phyloP scores from a whole-genome alignment of 164 flowering plant genomes.

The Vitis cinerea region DNA sequence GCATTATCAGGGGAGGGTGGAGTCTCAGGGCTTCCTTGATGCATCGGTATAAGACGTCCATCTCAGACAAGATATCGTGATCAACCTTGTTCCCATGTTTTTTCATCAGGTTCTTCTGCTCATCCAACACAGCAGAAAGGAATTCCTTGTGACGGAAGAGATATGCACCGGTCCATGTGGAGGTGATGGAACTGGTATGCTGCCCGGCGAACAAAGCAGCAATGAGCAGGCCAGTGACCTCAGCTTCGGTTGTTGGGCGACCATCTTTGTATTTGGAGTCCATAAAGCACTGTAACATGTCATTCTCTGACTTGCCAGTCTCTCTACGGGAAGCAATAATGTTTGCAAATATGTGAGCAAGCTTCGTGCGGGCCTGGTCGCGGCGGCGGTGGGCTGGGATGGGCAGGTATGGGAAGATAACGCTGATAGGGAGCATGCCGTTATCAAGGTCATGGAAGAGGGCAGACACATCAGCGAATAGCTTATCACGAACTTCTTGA shows the following conservation, averaged over 20 bases:
- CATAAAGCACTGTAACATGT: constrained; percentile 91
- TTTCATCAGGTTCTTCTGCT: constrained; percentile 65
- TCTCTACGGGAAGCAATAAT: constrained; percentile 76
- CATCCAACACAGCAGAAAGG: constrained; percentile 65
- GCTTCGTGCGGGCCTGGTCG: constrained; percentile 79
- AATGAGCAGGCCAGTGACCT: constrained; percentile 95
- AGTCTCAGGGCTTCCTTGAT: constrained; percentile 94
- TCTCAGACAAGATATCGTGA: constrained; percentile 86
- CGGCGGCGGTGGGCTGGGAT: constrained; percentile 93
- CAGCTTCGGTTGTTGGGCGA: constrained; percentile 78
- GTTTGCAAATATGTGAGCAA: constrained; percentile 66
- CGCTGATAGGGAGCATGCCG: constrained; percentile 97
- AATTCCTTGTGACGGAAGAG: constrained; percentile 59
- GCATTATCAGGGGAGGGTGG: constrained; percentile 92
- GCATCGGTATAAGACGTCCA: constrained; percentile 80
- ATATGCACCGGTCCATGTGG: constrained; percentile 96
- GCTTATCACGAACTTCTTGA: constrained; percentile 84
- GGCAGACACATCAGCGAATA: constrained; percentile 89
- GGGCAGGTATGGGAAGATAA: constrained; percentile 84
- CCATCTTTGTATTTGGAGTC: constrained; percentile 95
- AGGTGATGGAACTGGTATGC: constrained; percentile 96
- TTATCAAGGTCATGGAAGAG: constrained; percentile 97
- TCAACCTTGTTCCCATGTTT: constrained; percentile 74
- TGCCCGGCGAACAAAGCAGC: constrained; percentile 99
- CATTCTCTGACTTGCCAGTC: constrained; percentile 63